These are phyloP conservation scores for Polysphondylium violaceum DNA, from an alignment of 78 protist genomes.

Conservation along the genomic window DNA sequence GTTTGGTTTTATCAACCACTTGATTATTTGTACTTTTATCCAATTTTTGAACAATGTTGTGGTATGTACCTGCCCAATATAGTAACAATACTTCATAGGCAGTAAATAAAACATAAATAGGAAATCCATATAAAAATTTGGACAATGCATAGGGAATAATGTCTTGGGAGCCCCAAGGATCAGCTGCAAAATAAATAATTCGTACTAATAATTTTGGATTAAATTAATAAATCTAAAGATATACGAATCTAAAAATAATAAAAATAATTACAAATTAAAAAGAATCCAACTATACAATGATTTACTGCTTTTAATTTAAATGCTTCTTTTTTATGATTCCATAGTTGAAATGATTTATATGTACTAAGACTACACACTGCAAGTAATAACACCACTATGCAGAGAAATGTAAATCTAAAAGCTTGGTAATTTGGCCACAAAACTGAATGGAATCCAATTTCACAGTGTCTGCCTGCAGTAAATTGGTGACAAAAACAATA, in stretches of 20 bases:
- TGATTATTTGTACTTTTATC: not conserved
- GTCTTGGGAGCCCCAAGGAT: constrained; percentile 38
- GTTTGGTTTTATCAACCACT: constrained; percentile 35
- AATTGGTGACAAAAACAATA: constrained; percentile 23
- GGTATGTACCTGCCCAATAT: constrained; percentile 64
- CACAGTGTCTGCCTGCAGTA: constrained; percentile 6
- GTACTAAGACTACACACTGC: not conserved
- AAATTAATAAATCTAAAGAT: not conserved
- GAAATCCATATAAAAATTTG: constrained; percentile 34
- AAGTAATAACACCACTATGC: not conserved
- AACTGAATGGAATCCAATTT: not conserved
- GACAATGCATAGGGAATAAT: not conserved
- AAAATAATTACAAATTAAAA: constrained; percentile 30
- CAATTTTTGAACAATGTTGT: constrained; percentile 6
- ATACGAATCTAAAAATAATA: not conserved
- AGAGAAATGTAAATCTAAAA: constrained; percentile 11
- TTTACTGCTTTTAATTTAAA: constrained; percentile 48
- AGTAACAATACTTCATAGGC: constrained; percentile 45
- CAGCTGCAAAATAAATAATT: constrained; percentile 41
- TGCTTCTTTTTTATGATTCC: constrained; percentile 38
- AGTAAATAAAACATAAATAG: constrained; percentile 60
- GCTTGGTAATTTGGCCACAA: not conserved
- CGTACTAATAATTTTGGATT: constrained; percentile 4
- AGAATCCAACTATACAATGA: constrained; percentile 14
- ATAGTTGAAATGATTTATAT: constrained; percentile 38